Evolutionary conservation across 306 rosid genomes (phyloP).

Genomic region (Malus orientalis): DNA sequence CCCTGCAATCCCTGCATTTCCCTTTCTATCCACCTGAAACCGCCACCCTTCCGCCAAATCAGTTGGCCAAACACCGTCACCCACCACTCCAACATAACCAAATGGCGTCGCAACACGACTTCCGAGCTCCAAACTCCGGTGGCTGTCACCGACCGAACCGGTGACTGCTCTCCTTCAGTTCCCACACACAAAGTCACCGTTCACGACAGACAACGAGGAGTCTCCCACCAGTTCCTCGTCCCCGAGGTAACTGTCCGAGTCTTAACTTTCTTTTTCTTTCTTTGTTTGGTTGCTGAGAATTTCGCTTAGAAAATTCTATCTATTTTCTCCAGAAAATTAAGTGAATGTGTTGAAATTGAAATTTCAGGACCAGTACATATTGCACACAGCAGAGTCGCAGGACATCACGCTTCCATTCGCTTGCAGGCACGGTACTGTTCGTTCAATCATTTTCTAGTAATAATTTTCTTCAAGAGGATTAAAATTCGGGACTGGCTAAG

Average conservation of each 20-base stretch:
- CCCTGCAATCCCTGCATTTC: slow-evolving; percentile 42
- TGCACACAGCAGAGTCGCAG: slow-evolving; percentile 90
- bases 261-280: not conserved
- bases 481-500: not conserved
- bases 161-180: slow-evolving; percentile 23
- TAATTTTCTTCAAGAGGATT: not conserved
- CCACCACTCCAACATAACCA: slow-evolving; percentile 8
- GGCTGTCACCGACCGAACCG: slow-evolving; percentile 20
- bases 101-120: slow-evolving; percentile 22
- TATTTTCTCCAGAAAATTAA: not conserved
- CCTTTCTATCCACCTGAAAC: not conserved
- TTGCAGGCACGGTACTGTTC: slow-evolving; percentile 94
- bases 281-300: not conserved
- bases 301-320: not conserved
- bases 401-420: slow-evolving; percentile 90
- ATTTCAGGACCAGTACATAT: slow-evolving; percentile 89
- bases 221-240: slow-evolving; percentile 77
- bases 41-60: slow-evolving; percentile 10
- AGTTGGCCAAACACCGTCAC: slow-evolving; percentile 5
- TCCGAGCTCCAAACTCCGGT: slow-evolving; percentile 55
- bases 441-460: slow-evolving; percentile 5
- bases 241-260: slow-evolving; percentile 53
- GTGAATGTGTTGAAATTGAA: not conserved
- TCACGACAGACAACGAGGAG: slow-evolving; percentile 69
- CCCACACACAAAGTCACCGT: slow-evolving; percentile 80